A percentile compares a stretch with the other conserved stretches of the same genome.
Conservation (phyloP, 768 basidiomycete genomes). For the Epithele typhae region DNA sequence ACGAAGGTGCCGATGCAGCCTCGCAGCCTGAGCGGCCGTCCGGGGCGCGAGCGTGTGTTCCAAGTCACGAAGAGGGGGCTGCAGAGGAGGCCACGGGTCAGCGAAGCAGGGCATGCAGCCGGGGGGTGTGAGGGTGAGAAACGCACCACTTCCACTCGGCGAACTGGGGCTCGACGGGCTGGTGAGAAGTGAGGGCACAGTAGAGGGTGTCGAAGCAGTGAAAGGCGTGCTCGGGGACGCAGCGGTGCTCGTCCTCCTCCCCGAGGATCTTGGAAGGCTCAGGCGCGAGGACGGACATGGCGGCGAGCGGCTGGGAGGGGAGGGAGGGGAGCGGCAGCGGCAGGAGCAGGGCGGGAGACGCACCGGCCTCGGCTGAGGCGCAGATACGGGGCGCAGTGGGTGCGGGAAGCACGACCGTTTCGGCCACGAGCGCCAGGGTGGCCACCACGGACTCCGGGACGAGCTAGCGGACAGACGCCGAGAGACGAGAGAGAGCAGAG, state of each 20-base stretch:
- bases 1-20: constrained; percentile 97
- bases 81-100: not conserved
- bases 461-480: no score
- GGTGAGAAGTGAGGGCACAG: constrained; percentile 60
- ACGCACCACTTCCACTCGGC: constrained; percentile 71
- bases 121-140: not conserved
- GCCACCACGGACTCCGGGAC: no score
- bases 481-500: constrained; percentile 4
- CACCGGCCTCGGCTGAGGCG: not conserved
- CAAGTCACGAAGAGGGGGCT: constrained; percentile 97
- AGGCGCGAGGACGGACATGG: constrained; percentile 35
- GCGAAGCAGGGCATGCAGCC: not conserved
- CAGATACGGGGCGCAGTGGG: no score
- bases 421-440: no score
- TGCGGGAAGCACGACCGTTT: no score
- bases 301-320: constrained; percentile 5
- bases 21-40: constrained; percentile 60
- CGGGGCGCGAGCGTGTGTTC: constrained; percentile 69
- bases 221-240: constrained; percentile 73
- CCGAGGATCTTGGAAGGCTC: constrained; percentile 39
- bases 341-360: not conserved
- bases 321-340: constrained; percentile 3
- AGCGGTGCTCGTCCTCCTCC: constrained; percentile 42
- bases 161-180: constrained; percentile 60
- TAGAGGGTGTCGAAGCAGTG: constrained; percentile 80